Base-by-base conservation (phyloP, 352 stramenopile genomes). In the Thraustochytrium sp. region DNA sequence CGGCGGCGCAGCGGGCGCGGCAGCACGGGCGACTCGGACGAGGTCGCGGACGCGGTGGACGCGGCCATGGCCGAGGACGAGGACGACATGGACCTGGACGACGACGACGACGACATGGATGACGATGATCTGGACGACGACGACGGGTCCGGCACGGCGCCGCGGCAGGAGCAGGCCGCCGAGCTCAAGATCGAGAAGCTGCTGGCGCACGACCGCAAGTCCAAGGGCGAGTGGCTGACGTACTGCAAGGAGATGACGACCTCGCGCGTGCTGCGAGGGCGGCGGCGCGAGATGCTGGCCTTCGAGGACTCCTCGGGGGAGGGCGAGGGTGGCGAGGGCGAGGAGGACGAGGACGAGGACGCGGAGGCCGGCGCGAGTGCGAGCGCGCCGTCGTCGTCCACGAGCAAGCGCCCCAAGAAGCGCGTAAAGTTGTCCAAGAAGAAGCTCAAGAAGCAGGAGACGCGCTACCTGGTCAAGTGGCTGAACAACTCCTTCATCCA, bases 381-480 rank as follows among this genome's bases (percentile, higher is more conserved):
- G n/a, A n/a, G n/a, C n/a, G n/a, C n/a, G 36, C 36, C 59, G 59
- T 9, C 42, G 3, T 31, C 42, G 40, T 44, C 59, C 46, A 1
- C 16, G 68, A 9, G 68, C 68, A 80, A 80, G 68, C 34, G 68
- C 4, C 21, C 13, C 16, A 44, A 26, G 4, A 63, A 51, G 23
- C 18, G 23, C 4, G 44, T 13, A 2, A 80, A 80, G 37, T 31
- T 72, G 31, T 63, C 44, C 26, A 80, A 80, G 53, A 80, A 80
- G 68, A 80, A 80, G 68, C 42, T 80, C 16, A 18, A 34, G 44
- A 80, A 80, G 38, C 34, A 80, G 38, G 68, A 80, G 31, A 80
- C 68, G 0, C 42, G 68, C 23, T 99, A 98, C 84, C 87, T 99
- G 34, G 96, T 99, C 76, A 99, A 99, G 90, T 99, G 97, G 97